Base-by-base conservation (phyloP, 176 grass and related monocot genomes). In the Phoenix dactylifera region DNA sequence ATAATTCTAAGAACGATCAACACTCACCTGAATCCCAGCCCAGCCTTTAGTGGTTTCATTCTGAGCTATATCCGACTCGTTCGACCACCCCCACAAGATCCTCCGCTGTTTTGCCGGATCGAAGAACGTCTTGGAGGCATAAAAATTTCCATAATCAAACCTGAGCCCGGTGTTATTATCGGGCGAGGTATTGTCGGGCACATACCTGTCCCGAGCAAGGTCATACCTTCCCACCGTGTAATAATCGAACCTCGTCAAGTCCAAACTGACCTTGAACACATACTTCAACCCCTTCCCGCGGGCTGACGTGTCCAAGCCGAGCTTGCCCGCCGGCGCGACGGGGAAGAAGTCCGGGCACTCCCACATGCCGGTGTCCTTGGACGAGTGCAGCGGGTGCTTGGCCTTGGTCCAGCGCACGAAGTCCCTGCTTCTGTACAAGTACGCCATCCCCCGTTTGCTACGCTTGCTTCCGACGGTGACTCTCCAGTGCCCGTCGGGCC, bases 111-210 rank as follows among this genome's bases (percentile, higher is more conserved):
- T 91, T 6, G 72, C 75, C 0, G 69, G 70, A 72, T 97, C 87
- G 2, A 79, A 97, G 59, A 97, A 91, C 0, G 92, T 85, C 58
- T 96, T 96, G 9, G 92, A 90, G 29, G 83, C 92, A 72, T 96
- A 96, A 62, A 79, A 96, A 61, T 88, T 96, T 0, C 92, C 92
- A 6, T 84, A 77, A 69, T 96, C 87, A 4, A 88, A 77, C 69
- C 75, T 91, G 17, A 19, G 59, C 92, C 87, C 88, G 24, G 81
- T 54, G 28, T 81, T 68, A 3, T 75, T 63, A 50, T 97, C 87
- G 18, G 80, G 69, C 52, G 72, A 12, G 6, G 74, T 10, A 3
- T 69, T 69, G 70, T 97, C 83, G 1, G 92, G 92, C 49, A 85
- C 51, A 57, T 90, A 96, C 4, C 18, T 56, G 39, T 97, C 87